Evolutionary conservation across 2,329 filamentous ascomycete species (phyloP), one percentile per base, ranked within the genome.

Genomic region (Triangularia setosa): DNA sequence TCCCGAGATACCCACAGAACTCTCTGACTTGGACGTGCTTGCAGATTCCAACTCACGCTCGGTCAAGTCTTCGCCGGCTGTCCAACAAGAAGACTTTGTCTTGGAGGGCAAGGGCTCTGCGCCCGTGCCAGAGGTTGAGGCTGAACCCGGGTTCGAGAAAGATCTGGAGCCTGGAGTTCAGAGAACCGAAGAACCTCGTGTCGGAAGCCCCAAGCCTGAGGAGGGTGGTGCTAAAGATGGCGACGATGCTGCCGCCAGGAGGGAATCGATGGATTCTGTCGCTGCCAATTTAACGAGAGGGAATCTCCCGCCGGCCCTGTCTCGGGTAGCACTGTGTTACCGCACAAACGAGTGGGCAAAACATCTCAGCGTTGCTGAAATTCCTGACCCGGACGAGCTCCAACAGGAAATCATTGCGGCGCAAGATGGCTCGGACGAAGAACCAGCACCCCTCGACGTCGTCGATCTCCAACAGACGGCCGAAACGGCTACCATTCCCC

Each of bases 331-430:
- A 1, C 80, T 92, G 74, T 91, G 90, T 0, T 96, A 95, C 73
- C 87, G 94, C 64, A 97, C 93, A 1, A 96, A 96, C 69, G 94
- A 98, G 77, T 98, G 94, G 94, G 92, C 93, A 0, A 97, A 97
- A 75, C 92, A 97, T 75, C 81, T 97, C 11, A 87, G 88, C 67
- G 80, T 84, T 52, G 93, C 94, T 6, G 93, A 97, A 16, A 79
- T 80, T 4, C 92, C 92, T 1, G 84, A 87, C 57, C 76, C 84
- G 0, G 88, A 92, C 7, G 83, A 87, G 1, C 75, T 90, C 12
- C 80, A 84, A 24, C 67, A 67, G 21, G 60, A 61, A 8, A 55
- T 60, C 8, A 55, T 66, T 28, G 11, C 53, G 6, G 70, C 77
- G 9, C 75, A 79, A 28, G 70, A 73, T 11, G 70, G 70, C 40